Conservation (phyloP, 768 basidiomycete species). For the Leccinellum luteum region DNA sequence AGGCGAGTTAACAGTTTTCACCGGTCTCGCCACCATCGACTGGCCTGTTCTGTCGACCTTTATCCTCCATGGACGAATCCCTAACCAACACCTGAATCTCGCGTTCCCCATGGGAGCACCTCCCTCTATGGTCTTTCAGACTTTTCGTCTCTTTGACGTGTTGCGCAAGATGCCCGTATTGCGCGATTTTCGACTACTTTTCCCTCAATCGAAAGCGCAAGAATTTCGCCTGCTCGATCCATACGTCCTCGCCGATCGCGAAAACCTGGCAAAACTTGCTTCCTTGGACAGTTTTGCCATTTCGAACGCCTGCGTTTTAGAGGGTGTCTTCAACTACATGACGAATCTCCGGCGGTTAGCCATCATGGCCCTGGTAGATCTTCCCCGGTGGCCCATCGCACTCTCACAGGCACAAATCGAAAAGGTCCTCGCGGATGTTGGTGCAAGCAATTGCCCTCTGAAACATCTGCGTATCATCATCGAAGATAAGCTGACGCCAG, state of each 20-base stretch:
- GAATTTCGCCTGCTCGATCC: slow-evolving; percentile 29
- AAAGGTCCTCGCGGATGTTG: slow-evolving; percentile 27
- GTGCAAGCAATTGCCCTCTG: slow-evolving; percentile 32
- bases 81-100: slow-evolving; percentile 12
- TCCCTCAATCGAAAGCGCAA: slow-evolving; percentile 27
- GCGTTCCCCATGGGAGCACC: slow-evolving; percentile 14
- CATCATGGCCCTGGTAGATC: slow-evolving; percentile 33
- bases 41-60: slow-evolving; percentile 32
- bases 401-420: slow-evolving; percentile 34
- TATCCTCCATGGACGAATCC: slow-evolving; percentile 30
- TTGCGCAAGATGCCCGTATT: slow-evolving; percentile 30
- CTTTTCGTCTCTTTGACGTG: slow-evolving; percentile 26
- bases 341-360: slow-evolving; percentile 28
- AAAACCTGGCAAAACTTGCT: slow-evolving; percentile 29
- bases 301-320: slow-evolving; percentile 33
- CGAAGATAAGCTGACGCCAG: slow-evolving; percentile 35
- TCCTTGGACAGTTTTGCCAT: slow-evolving; percentile 35
- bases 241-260: slow-evolving; percentile 16
- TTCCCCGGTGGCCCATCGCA: slow-evolving; percentile 36
- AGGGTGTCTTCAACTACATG: slow-evolving; percentile 30
- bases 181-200: slow-evolving; percentile 31
- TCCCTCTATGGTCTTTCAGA: neutral
- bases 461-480: slow-evolving; percentile 35
- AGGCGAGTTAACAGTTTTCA: slow-evolving; percentile 28
- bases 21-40: slow-evolving; percentile 27